Base-by-base conservation (phyloP, 2,329 filamentous ascomycete species). In the Fusarium sp. region DNA sequence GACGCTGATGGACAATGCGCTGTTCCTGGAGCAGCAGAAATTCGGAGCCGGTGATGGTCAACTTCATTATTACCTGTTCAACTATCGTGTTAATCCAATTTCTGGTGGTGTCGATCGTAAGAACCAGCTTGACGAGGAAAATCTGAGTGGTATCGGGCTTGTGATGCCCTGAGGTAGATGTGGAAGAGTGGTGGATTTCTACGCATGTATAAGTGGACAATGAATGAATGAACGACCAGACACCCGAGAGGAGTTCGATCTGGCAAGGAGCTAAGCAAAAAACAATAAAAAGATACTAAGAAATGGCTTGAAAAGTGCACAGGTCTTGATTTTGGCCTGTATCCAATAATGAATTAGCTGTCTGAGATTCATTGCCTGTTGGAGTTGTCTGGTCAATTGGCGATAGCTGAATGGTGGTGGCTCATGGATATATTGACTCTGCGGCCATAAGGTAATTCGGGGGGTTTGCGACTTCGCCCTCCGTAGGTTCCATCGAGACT, bases 51-150 rank as follows among this genome's bases (percentile, higher is more conserved):
- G 96, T 37, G 96, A 99, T 80, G 96, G 96, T 51, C 94, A 96
- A 81, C 86, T 99, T 76, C 94, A 99, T 82, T 99, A 95, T 84
- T 99, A 99, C 82, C 86, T 99, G 37, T 99, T 97, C 88, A 99
- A 99, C 84, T 99, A 98, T 86, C 91, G 94, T 63, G 93, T 94
- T 18, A 91, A 93, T 67, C 90, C 91, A n/a, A 92, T 99, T 77
- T 85, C 90, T 2, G 95, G 96, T 54, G 96, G 96, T 27, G 91
- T 98, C 46, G 91, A 98, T 80, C 87, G 88, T 77, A 90, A 88
- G 78, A 97, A 97, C 80, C 84, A 90, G 76, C 86, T 95, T 42
- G 95, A 97, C 79, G 89, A 91, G 75, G 90, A 91, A 63, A 88
- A 89, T 70, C 89, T 94, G 79, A 96, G 95, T 76, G 95, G 96